These are phyloP conservation scores for Blastomyces parvus DNA, from an alignment of 2,329 filamentous ascomycete species.

Conservation along the genomic window DNA sequence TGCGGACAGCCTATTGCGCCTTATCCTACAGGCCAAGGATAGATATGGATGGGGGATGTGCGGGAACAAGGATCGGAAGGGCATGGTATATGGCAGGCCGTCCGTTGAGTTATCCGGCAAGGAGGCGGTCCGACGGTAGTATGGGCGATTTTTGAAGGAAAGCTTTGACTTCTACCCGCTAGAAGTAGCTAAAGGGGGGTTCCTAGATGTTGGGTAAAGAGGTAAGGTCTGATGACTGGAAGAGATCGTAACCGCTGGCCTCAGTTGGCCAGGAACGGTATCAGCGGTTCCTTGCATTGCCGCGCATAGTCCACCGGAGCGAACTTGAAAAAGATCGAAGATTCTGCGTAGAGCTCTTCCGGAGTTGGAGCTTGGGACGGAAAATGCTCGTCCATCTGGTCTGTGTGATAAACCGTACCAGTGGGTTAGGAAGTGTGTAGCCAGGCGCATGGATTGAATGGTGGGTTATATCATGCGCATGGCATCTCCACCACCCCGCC, in stretches of 20 bases:
- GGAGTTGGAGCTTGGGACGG: background rate
- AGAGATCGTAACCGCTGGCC: background rate
- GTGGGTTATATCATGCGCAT: too few relatives aligned
- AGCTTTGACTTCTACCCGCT: background rate
- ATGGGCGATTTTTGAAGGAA: background rate
- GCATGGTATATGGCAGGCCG: background rate
- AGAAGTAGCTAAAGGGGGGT: background rate
- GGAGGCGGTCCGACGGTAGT: background rate
- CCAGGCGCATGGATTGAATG: background rate
- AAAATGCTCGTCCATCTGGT: background rate
- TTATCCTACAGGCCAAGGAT: background rate
- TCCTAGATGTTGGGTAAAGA: background rate
- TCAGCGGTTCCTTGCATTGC: background rate
- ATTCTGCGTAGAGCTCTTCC: background rate
- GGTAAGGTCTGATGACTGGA: background rate
- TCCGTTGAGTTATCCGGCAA: background rate
- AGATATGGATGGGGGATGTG: background rate
- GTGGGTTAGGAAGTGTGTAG: background rate
- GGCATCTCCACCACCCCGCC: too few relatives aligned
- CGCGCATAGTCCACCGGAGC: background rate
- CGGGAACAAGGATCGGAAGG: background rate
- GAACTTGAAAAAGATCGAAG: background rate
- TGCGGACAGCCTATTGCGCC: background rate
- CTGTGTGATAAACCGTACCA: background rate
- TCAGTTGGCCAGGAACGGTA: background rate